A percentile compares a stretch with the other conserved stretches of the same genome.
These are phyloP conservation scores for Encephalitozoon cuniculi DNA, from an alignment of 371 early-diverging fungal genomes.

Conservation along the genomic window DNA sequence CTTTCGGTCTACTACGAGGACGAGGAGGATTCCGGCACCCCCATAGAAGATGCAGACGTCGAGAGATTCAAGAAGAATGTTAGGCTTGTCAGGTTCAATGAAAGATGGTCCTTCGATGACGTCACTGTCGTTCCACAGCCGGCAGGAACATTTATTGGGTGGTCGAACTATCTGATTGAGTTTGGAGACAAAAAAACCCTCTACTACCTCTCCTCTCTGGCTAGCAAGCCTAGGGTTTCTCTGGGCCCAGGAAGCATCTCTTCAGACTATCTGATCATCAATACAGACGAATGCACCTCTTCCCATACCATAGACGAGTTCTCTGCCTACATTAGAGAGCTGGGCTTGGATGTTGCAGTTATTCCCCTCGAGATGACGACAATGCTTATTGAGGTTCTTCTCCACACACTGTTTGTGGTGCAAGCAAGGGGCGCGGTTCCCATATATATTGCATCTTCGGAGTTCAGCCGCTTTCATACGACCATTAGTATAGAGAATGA, in stretches of 20 bases:
- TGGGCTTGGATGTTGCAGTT: not conserved
- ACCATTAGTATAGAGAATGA: constrained; percentile 1
- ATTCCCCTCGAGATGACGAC: constrained; percentile 12
- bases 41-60: constrained; percentile 18
- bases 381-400: not conserved
- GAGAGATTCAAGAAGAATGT: constrained; percentile 31
- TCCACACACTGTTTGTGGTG: not conserved
- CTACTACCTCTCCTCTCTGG: not conserved
- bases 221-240: not conserved
- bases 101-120: constrained; percentile 35
- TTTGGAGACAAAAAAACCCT: not conserved
- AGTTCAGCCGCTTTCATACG: not conserved
- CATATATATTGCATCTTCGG: not conserved
- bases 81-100: constrained; percentile 23
- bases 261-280: constrained; percentile 4
- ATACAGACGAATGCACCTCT: not conserved
- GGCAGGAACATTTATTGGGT: constrained; percentile 46
- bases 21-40: constrained; percentile 5
- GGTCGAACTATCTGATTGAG: constrained; percentile 27
- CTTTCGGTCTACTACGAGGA: constrained; percentile 7
- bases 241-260: not conserved
- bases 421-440: not conserved
- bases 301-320: constrained; percentile 1
- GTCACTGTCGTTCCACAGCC: constrained; percentile 20
- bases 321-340: not conserved